phyloP scores from a whole-genome alignment of 768 basidiomycete genomes.

The Pulveroboletus sp. region DNA sequence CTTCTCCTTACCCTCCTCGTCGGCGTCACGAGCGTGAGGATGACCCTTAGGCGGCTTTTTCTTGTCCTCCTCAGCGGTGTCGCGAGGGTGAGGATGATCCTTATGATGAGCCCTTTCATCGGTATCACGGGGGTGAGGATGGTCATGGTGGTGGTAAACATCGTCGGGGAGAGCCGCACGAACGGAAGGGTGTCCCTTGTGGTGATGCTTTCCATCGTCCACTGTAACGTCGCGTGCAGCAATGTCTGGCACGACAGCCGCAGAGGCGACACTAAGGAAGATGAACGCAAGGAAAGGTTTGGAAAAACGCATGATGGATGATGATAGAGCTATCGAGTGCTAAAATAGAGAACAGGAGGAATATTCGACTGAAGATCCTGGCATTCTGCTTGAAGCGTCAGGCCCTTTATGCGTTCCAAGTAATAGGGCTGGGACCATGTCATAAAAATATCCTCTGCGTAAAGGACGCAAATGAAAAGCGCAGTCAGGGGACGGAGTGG shows the following conservation, averaged over 20 bases:
- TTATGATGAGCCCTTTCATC: neutral
- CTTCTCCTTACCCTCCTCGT: neutral
- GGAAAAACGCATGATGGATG: constrained; percentile 7
- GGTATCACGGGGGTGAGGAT: neutral
- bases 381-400: neutral
- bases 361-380: neutral
- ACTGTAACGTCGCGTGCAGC: neutral
- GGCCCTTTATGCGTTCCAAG: neutral
- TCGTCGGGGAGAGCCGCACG: neutral
- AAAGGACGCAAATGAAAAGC: neutral
- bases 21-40: neutral
- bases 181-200: neutral
- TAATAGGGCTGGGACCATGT: neutral
- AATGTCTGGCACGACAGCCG: constrained; percentile 3
- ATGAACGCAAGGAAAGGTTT: constrained; percentile 5
- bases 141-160: neutral
- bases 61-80: too few relatives aligned
- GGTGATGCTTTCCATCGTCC: neutral
- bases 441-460: neutral
- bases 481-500: neutral
- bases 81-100: neutral
- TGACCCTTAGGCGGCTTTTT: neutral
- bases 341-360: neutral
- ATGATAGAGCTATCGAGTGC: neutral
- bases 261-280: constrained; percentile 1